These are phyloP conservation scores for Posidonia oceanica DNA, from an alignment of 116 monocot species.

Conservation along the genomic window DNA sequence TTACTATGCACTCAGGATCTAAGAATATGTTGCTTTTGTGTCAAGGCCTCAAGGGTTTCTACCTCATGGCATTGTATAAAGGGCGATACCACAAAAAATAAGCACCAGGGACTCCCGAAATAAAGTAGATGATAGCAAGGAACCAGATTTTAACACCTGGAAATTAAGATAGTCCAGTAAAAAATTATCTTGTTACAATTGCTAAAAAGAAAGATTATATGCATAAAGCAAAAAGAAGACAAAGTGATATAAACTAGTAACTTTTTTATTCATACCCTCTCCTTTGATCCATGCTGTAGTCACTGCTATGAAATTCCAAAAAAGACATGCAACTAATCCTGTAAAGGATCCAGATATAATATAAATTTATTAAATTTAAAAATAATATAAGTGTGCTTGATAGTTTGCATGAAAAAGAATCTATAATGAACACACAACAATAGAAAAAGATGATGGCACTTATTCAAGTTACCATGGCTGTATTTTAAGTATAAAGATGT, in stretches of 20 bases:
- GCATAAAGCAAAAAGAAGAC: not conserved
- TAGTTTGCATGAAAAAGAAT: not conserved
- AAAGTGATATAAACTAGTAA: not conserved
- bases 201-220: not conserved
- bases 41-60: not conserved
- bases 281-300: conserved; percentile 95
- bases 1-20: conserved; percentile 36
- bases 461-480: no score
- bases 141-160: conserved; percentile 75
- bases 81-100: conserved; percentile 75
- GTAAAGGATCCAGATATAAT: conserved; percentile 8
- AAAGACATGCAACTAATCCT: conserved; percentile 66
- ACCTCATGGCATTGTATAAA: conserved; percentile 76
- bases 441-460: no score
- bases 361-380: no score
- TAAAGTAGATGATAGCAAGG: conserved; percentile 66
- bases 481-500: no score
- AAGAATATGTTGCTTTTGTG: not conserved
- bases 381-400: no score
- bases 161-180: not conserved
- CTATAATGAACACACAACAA: not conserved
- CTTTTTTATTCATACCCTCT: conserved; percentile 29
- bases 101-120: conserved; percentile 64
- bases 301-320: conserved; percentile 87
- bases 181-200: not conserved